Evolutionary conservation across 2,329 filamentous ascomycete genomes (phyloP), one percentile per base, ranked within the genome.

Genomic region (Fusarium pseudonygamai): DNA sequence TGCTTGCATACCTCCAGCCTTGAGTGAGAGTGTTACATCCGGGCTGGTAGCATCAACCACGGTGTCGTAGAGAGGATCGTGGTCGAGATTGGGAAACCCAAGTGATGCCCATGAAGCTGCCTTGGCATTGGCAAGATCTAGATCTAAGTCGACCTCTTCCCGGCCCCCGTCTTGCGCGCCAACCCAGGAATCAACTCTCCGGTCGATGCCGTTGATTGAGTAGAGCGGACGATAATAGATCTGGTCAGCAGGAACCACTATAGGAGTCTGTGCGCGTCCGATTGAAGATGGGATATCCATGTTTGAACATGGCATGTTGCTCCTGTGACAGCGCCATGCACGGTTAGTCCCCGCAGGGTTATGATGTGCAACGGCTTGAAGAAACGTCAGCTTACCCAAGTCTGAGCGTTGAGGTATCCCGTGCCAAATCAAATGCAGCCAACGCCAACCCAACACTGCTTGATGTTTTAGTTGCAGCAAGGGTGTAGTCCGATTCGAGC

Each of bases 331-430:
- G 34, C 1, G 20, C 4, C 14, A 13, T 22, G 10, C 3, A 14
- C 3, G 28, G 22, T 49, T 18, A 32, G 46, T 32, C 13, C 4
- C 26, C 7, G 14, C 14, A 16, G 8, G 6, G 6, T 15, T 22
- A 15, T 22, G 0, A 22, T 14, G 16, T 30, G 28, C 5, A 32
- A 7, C 28, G 7, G 3, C 15, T 10, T 18, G 0, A 24, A 1
- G 0, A 24, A 10, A 4, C 0, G 7, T 2, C 28, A 10, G 8
- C 30, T 53, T 53, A 40, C 50, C 50, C 50, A 9, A 55, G 20
- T 18, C 50, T n/a, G 10, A 39, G 50, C 2, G 24, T n/a, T 22
- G 24, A 28, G 34, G 11, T 39, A 28, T 55, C 34, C 24, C 24
- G 24, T 40, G 50, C 34, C 20, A 55, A 8, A n/a, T 55, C 34